Evolutionary conservation across 164 flowering plant genomes (phyloP).

Genomic region (Malania oleifera): DNA sequence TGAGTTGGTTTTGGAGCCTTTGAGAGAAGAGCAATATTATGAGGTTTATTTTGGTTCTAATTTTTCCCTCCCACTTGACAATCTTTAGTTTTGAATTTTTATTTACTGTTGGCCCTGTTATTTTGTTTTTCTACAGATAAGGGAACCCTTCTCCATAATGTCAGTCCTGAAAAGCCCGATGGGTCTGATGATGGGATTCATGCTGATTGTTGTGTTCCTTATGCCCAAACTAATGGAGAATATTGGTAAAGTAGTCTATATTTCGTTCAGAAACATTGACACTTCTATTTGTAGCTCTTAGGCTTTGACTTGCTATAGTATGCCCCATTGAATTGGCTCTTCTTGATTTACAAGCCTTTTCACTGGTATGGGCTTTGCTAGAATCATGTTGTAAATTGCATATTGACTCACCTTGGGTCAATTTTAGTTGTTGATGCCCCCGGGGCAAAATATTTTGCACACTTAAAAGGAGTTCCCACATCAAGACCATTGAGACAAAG

Average conservation of each 20-base stretch:
- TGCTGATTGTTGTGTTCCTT: conserved; percentile 77
- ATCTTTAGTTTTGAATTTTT: conserved; percentile 2
- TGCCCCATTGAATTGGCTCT: no score
- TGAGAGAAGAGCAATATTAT: conserved; percentile 79
- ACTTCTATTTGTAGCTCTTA: no score
- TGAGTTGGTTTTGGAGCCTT: conserved; percentile 88
- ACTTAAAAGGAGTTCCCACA: no score
- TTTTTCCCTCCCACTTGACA: background rate
- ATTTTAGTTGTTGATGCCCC: no score
- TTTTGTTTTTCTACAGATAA: conserved; percentile 44
- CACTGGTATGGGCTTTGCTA: no score
- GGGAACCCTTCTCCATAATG: conserved; percentile 85
- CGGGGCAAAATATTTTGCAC: no score
- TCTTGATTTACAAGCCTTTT: no score
- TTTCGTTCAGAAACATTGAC: background rate
- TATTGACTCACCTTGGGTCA: no score
- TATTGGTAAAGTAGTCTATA: conserved; percentile 50
- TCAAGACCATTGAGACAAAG: no score
- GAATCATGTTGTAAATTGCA: no score
- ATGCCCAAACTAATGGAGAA: conserved; percentile 92
- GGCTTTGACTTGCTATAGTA: no score
- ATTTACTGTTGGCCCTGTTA: background rate
- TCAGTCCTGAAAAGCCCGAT: conserved; percentile 89
- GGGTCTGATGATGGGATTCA: conserved; percentile 99
- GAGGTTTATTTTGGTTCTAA: conserved; percentile 42